Base-by-base conservation (phyloP, 2,329 filamentous ascomycete genomes). In the Sporothrix luriei region DNA sequence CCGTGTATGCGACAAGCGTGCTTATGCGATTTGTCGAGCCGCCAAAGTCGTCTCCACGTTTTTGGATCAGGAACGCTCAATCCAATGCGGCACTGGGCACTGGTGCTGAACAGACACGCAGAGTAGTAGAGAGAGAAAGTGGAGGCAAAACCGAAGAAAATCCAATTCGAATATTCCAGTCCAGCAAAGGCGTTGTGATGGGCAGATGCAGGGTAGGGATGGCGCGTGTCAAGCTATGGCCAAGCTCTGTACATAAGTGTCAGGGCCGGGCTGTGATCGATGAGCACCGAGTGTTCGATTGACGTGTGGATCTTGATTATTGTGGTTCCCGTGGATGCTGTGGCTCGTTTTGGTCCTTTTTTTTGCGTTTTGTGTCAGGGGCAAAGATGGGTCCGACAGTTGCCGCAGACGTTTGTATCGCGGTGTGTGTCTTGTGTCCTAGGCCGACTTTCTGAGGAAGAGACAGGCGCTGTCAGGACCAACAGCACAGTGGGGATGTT, bases 1-100 rank as follows among this genome's bases (percentile, higher is more conserved):
- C n/a, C 64, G 48, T 66, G 64, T 55, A 46, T 67, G 65, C 49
- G 38, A 55, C 65, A 29, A 38, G 48, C n/a, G 55, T 57, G 64
- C 62, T 66, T 66, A 66, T 66, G 64, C 64, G 48, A 26, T 21
- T 54, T 66, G 48, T 38, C 64, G 33, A 43, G 46, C 49, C 43
- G 43, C 21, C 16, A 54, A 49, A 43, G 24, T 24, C 11, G 43
- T 46, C 64, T 55, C 49, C 64, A 66, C 48, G 64, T 55, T 54
- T 66, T 51, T 43, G 13, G 49, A 46, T 33, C 48, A 54, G 46
- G 48, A 9, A 46, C 57, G 38, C 13, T 57, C 29, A n/a, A 26
- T 24, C 57, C 4, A 16, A 19, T 61, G 55, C 55, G 40, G 59
- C 21, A 29, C 40, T 24, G n/a, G 14, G 21, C 21, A 21, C 40